Base-by-base conservation (phyloP, 352 stramenopile species). In the Phytophthora megakarya region DNA sequence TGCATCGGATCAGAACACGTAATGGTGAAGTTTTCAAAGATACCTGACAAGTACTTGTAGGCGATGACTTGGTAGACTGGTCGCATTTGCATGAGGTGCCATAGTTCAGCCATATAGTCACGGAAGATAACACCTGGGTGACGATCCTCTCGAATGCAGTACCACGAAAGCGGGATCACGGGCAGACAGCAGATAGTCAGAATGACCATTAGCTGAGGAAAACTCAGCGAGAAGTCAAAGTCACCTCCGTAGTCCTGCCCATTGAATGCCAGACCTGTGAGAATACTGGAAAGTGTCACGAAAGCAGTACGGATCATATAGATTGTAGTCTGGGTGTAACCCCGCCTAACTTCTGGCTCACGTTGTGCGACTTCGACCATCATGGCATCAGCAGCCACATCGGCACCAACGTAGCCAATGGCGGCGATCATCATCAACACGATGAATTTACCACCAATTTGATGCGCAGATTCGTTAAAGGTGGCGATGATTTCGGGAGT, bases 121-220 rank as follows among this genome's bases (percentile, higher is more conserved):
- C 40, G 58, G 42, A 84, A 73, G 19, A 62, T 38, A 10, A 68
- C 61, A 11, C 59, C 65, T 3, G 65, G 53, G 28, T 62, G 60
- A 54, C 77, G 77, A 38, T 79, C 76, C 37, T 84, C 76, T 32
- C 57, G 51, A 47, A 84, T 79, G 45, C 67, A 79, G 70, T 74
- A 80, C 70, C 71, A 81, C 10, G 70, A 78, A 42, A 77, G 56
- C 13, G 73, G 70, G 19, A 84, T 71, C 19, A 84, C 55, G 1
- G 72, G 70, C 5, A 72, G 50, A 16, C 62, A 64, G 46, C 44
- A 79, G 23, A 79, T 48, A 5, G 64, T 70, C 5, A 79, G 56
- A 39, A 80, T 78, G 1, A 82, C 42, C 75, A 84, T 81, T 2
- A 83, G 40, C 51, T 68, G 47, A 11, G 71, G 65, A 60, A 80